Evolutionary conservation across 768 basidiomycete species (phyloP).

Genomic region (Mycena rosella): DNA sequence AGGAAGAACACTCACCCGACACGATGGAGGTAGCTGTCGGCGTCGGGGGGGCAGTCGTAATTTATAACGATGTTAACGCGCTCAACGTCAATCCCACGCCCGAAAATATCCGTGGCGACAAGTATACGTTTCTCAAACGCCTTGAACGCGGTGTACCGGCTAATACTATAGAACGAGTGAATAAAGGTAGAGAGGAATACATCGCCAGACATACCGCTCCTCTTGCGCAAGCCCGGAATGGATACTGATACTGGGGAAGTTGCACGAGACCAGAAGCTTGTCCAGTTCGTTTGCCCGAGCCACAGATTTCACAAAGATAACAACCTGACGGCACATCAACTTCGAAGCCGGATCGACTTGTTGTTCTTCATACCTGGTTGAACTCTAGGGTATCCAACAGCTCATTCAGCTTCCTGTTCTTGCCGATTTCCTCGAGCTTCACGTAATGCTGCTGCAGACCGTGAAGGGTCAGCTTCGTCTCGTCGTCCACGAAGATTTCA

Average conservation of each 20-base stretch:
- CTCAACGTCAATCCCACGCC: conserved; percentile 99
- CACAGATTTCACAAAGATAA: conserved; percentile 99
- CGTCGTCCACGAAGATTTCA: conserved; percentile 99
- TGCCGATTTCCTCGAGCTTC: conserved; percentile 93
- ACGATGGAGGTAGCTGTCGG: conserved; percentile 98
- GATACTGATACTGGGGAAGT: conserved; percentile 98
- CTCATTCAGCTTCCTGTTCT: conserved; percentile 98
- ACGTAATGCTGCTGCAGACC: conserved; percentile 99
- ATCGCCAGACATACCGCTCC: conserved; percentile 79
- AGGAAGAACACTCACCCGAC: conserved; percentile 76
- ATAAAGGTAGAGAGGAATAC: neutral
- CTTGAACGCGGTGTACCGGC: conserved; percentile 97
- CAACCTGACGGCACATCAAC: conserved; percentile 74
- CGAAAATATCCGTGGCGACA: conserved; percentile 99
- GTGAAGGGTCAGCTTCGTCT: conserved; percentile 97
- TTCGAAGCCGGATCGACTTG: neutral
- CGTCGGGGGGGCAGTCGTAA: conserved; percentile 97
- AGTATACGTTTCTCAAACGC: conserved; percentile 99
- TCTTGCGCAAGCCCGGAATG: conserved; percentile 96
- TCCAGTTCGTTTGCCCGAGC: conserved; percentile 97
- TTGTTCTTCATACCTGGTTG: conserved; percentile 79
- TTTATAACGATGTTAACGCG: conserved; percentile 99
- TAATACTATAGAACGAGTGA: conserved; percentile 68
- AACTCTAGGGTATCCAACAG: conserved; percentile 96
- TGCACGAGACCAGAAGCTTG: conserved; percentile 95